Base-by-base conservation (phyloP, 73 alveolate species). In the Paramecium octaurelia region DNA sequence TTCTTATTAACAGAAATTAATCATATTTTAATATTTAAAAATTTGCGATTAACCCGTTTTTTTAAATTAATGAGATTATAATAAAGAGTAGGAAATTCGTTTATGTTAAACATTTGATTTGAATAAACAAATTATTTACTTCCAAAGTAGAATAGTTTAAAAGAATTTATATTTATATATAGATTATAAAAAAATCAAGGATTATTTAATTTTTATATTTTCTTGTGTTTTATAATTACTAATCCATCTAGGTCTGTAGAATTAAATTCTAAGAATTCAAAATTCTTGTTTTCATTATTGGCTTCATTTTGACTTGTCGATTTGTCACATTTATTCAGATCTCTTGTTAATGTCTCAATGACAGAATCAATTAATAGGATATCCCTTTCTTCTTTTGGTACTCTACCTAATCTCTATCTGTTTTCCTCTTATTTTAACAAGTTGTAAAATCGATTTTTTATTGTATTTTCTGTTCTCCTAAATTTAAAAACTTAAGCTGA, bases 381-480 rank as follows among this genome's bases (percentile, higher is more conserved):
- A 36, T 75, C 88, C n/a, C 60, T 75, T 12, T 75, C 88, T 36
- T 75, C 88, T 44, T 75, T 75, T 0, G 88, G 88, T 1, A 75
- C 20, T 36, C 60, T 36, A 11, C 60, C 58, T 21, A 75, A 10
- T 34, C 88, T 75, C 23, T 3, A 75, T 40, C 68, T 75, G 38
- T 75, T 75, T 44, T 75, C 88, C 6, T 75, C 88, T 36, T 75
- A 20, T 40, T 75, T 75, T 75, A 75, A 75, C 11, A 75, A 40
- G 20, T 75, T 75, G 59, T 75, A 75, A 40, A 75, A 75, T 75
- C 88, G 14, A 75, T 75, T 75, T 75, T 75, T 75, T 6, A 75
- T 75, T 29, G 88, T 75, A 20, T 75, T 75, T 40, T 75, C 88
- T 75, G 88, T 75, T 44, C 88, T 75, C n/a, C 69, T 75, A 31